These are phyloP conservation scores for Afroboletus lepidellus DNA, from an alignment of 1,284 basidiomycete species.

Conservation along the genomic window DNA sequence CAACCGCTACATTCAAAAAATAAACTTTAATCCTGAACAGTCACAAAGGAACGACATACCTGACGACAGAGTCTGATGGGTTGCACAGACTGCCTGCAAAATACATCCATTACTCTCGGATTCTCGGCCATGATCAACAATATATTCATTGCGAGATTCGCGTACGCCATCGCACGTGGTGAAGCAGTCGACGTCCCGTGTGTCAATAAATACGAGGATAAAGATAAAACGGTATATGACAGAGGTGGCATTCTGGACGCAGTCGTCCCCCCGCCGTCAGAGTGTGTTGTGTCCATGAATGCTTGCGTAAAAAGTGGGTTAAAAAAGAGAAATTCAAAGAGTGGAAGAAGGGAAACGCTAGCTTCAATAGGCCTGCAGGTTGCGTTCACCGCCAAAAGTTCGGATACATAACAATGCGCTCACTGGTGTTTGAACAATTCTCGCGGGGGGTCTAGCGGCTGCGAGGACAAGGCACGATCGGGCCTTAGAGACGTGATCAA, in stretches of 20 bases:
- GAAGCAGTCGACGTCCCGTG: slow-evolving; percentile 61
- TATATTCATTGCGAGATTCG: slow-evolving; percentile 52
- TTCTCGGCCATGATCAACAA: slow-evolving; percentile 52
- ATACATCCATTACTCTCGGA: slow-evolving; percentile 42
- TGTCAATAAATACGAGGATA: slow-evolving; percentile 61
- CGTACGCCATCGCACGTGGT: slow-evolving; percentile 57
- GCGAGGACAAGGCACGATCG: slow-evolving; percentile 49
- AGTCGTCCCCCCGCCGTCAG: slow-evolving; percentile 20
- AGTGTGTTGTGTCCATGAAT: slow-evolving; percentile 39
- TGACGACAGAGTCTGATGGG: slow-evolving; percentile 59
- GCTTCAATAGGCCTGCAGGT: slow-evolving; percentile 57
- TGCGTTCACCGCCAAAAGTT: background rate
- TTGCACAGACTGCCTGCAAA: slow-evolving; percentile 40
- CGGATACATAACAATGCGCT: slow-evolving; percentile 18
- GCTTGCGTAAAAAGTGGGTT: slow-evolving; percentile 49
- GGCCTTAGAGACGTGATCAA: slow-evolving; percentile 52
- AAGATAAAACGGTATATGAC: slow-evolving; percentile 46
- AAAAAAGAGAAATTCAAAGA: slow-evolving; percentile 56
- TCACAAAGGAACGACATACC: slow-evolving; percentile 35
- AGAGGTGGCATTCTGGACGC: slow-evolving; percentile 32
- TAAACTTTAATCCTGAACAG: background rate
- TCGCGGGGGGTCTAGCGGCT: slow-evolving; percentile 44
- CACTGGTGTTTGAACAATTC: slow-evolving; percentile 59
- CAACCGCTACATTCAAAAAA: slow-evolving; percentile 38
- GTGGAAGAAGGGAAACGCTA: slow-evolving; percentile 52